phyloP scores from a whole-genome alignment of 371 early-diverging fungal genomes.

The Rhizopus arrhizus region DNA sequence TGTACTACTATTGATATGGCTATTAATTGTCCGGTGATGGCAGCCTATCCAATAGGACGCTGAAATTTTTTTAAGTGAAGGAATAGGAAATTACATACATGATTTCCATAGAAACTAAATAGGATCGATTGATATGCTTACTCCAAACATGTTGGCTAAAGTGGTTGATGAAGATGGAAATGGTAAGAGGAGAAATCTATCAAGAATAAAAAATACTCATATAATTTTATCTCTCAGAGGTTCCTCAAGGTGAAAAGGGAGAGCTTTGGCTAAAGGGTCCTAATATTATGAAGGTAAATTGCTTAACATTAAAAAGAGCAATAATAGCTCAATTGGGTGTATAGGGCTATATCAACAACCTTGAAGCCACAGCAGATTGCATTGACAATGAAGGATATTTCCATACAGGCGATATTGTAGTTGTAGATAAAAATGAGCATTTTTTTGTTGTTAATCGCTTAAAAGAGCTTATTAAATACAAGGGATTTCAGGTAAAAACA shows the following conservation, averaged over 20 bases:
- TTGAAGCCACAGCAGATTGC: conserved; percentile 66
- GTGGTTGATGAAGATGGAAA: conserved; percentile 61
- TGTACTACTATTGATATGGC: no score
- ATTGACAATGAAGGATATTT: conserved; percentile 69
- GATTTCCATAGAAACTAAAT: conserved; percentile 8
- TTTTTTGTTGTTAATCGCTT: conserved; percentile 71
- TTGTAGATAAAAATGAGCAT: conserved; percentile 58
- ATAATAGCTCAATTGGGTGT: background rate
- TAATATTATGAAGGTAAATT: conserved; percentile 68
- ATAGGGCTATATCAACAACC: conserved; percentile 67
- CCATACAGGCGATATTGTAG: conserved; percentile 84
- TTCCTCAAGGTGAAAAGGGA: conserved; percentile 60
- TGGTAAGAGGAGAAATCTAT: conserved; percentile 44
- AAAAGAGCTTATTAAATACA: conserved; percentile 79
- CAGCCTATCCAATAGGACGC: no score
- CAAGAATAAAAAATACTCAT: background rate
- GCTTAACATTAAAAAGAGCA: no score
- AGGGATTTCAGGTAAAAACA: conserved; percentile 63
- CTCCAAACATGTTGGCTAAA: conserved; percentile 70
- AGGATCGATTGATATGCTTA: conserved; percentile 71
- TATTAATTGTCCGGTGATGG: no score
- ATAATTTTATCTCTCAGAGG: conserved; percentile 36
- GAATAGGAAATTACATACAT: no score
- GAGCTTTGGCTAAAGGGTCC: conserved; percentile 83
- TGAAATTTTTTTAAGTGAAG: no score